Evolutionary conservation across 352 stramenopile genomes (phyloP), one percentile per base, ranked within the genome.

Genomic region (Phytophthora cajani): DNA sequence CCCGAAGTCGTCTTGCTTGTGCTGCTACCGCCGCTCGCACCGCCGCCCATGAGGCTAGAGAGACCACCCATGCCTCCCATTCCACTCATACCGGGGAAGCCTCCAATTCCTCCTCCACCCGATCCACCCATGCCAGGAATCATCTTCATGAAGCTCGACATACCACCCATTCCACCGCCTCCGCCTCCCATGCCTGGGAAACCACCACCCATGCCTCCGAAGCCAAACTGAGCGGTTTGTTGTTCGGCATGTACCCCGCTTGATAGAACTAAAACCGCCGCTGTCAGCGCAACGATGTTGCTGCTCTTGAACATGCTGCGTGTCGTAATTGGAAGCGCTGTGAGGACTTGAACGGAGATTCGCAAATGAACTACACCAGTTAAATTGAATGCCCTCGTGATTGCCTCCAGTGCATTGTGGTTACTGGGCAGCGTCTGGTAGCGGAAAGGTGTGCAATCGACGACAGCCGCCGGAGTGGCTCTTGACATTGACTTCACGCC

Each of bases 81-180:
- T 47, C 40, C 46, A 27, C 46, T n/a, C 46, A 52, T 52, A 5
- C 46, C 46, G 14, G 46, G 40, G 14, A 47, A 47, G 5, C 40
- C 40, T 2, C 40, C 40, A 2, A 47, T 49, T 21, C 16, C 14
- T 49, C 46, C 46, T 52, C 30, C 38, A 16, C 53, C 32, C 4
- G 46, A 27, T 5, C 46, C 46, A 2, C 53, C 53, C 8, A 40
- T 33, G 0, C 53, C 53, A 21, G 53, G 32, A 30, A 47, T 59
- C 32, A 59, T 59, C 53, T 59, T 59, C 27, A 16, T 59, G 4
- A 59, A 11, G 23, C 32, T 32, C 3, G 53, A 47, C 16, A 59
- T 23, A 6, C 53, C 53, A 5, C 53, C 53, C 46, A 52, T 52
- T 12, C 46, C 46, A 11, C 30, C 21, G 12, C 52, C 27, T 16